These are phyloP conservation scores for Mycena polygramma DNA, from an alignment of 768 basidiomycete species.

Conservation along the genomic window DNA sequence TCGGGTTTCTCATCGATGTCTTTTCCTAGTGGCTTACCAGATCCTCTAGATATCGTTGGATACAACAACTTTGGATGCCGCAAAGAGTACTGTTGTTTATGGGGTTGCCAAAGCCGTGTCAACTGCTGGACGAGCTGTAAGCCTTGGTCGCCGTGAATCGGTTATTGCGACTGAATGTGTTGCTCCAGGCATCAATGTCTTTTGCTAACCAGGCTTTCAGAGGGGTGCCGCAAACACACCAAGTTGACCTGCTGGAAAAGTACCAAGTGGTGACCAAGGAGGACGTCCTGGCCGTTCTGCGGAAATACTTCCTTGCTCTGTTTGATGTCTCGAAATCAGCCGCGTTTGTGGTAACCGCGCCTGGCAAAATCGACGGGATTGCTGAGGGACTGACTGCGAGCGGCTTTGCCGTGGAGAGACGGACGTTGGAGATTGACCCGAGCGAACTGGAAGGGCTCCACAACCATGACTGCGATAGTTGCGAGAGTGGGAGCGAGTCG, in stretches of 20 bases:
- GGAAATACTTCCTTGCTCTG: conserved; percentile 85
- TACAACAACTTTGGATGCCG: conserved; percentile 85
- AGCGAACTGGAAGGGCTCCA: conserved; percentile 60
- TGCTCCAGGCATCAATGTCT: conserved; percentile 77
- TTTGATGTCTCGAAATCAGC: conserved; percentile 84
- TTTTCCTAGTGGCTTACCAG: conserved; percentile 2
- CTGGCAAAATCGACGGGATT: conserved; percentile 83
- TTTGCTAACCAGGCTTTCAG: conserved; percentile 95
- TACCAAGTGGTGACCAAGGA: conserved; percentile 79
- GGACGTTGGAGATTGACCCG: conserved; percentile 72
- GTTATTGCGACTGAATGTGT: conserved; percentile 19
- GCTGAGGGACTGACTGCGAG: conserved; percentile 67
- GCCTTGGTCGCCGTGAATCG: conserved; percentile 42
- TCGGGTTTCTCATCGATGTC: conserved; percentile 51
- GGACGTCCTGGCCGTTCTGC: conserved; percentile 78
- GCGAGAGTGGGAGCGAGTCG: conserved; percentile 47
- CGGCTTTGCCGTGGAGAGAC: conserved; percentile 87
- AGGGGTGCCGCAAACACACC: conserved; percentile 77
- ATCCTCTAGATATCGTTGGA: conserved; percentile 79
- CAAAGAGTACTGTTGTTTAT: conserved; percentile 93
- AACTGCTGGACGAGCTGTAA: conserved; percentile 88
- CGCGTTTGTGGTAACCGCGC: conserved; percentile 86
- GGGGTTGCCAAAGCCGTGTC: conserved; percentile 84
- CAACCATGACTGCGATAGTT: conserved; percentile 52
- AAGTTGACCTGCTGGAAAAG: conserved; percentile 33